Evolutionary conservation across 768 basidiomycete genomes (phyloP).

Genomic region (Dacryopinax primogenitus): DNA sequence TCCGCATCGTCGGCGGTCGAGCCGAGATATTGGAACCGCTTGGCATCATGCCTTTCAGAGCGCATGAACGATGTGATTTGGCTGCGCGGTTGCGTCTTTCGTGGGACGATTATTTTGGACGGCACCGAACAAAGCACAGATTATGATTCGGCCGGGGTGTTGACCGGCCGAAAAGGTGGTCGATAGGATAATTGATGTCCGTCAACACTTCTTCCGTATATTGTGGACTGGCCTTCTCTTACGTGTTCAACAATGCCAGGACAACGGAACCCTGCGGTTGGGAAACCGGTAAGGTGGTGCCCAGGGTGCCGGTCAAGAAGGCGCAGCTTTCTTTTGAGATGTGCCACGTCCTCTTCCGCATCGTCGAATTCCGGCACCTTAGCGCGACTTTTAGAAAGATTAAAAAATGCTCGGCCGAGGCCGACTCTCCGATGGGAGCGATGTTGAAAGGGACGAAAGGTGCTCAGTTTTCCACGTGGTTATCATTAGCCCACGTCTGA

Average conservation of each 20-base stretch:
- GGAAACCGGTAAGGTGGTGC: neutral
- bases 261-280: neutral
- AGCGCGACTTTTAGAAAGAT: neutral
- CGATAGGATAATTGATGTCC: neutral
- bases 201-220: neutral
- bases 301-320: neutral
- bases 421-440: too few species aligned
- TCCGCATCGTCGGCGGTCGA: too few species aligned
- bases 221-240: neutral
- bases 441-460: too few species aligned
- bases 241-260: neutral
- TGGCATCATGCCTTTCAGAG: too few species aligned
- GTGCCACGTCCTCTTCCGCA: neutral
- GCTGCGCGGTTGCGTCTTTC: neutral
- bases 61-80: too few species aligned
- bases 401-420: slow-evolving; percentile 1
- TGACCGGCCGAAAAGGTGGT: neutral
- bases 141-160: neutral
- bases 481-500: neutral
- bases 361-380: neutral
- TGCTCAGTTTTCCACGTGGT: neutral
- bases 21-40: too few species aligned
- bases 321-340: neutral
- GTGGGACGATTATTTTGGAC: neutral
- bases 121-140: neutral